A percentile compares a stretch with the other conserved stretches of the same genome.
These are phyloP conservation scores for Ceratobasidium sp. DNA, from an alignment of 1,284 basidiomycete genomes.

Conservation along the genomic window DNA sequence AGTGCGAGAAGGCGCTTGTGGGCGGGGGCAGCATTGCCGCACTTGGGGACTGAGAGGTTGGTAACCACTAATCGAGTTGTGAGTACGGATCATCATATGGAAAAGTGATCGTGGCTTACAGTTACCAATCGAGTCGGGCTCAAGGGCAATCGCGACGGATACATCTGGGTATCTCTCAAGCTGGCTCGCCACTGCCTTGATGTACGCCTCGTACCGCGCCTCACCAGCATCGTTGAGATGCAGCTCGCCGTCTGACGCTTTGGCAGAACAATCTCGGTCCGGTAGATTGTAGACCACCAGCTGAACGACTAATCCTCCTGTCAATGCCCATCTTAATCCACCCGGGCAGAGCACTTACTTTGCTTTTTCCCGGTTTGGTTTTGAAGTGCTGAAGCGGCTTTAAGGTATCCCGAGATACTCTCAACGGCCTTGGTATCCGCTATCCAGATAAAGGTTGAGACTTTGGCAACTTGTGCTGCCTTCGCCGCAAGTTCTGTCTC, in stretches of 20 bases:
- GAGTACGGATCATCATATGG: not conserved
- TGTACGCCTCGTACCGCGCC: constrained; percentile 42
- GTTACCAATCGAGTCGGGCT: constrained; percentile 46
- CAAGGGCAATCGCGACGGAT: constrained; percentile 43
- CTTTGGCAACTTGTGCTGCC: constrained; percentile 43
- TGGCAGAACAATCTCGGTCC: constrained; percentile 46
- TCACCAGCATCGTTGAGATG: constrained; percentile 43
- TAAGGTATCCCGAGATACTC: constrained; percentile 39
- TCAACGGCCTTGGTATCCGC: constrained; percentile 29
- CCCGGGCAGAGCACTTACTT: not conserved
- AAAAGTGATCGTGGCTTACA: constrained; percentile 12
- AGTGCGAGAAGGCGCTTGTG: constrained; percentile 41
- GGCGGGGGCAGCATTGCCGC: constrained; percentile 44
- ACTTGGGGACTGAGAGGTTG: constrained; percentile 44
- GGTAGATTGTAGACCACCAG: constrained; percentile 45
- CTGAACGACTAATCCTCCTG: constrained; percentile 36
- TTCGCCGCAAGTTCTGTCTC: constrained; percentile 40
- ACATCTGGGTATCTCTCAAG: constrained; percentile 43
- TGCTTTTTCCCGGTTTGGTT: constrained; percentile 40
- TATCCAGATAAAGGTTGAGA: constrained; percentile 44
- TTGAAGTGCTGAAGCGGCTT: constrained; percentile 34
- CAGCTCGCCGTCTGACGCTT: constrained; percentile 43
- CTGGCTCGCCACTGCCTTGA: constrained; percentile 42
- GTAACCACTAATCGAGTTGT: constrained; percentile 40
- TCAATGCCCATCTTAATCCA: not conserved